Evolutionary conservation across 2,329 filamentous ascomycete genomes (phyloP), one percentile per base, ranked within the genome.

Genomic region (Aureobasidium sp.): DNA sequence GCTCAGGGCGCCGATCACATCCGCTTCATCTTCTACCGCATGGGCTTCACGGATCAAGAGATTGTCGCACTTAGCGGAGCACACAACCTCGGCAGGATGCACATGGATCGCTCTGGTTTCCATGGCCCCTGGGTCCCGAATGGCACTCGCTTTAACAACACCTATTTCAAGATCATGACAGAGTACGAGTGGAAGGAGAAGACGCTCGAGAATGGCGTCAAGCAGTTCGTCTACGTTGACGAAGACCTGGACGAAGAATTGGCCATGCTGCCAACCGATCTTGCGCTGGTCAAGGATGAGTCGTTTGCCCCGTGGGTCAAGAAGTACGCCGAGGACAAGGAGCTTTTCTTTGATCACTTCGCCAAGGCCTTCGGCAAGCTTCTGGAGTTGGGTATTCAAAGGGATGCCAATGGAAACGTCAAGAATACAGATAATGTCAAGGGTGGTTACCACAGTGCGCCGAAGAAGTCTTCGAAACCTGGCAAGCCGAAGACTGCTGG

Each of bases 221-320:
- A 76, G 61, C 83, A 87, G 73, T 87, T 84, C 70, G 79, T 81
- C 48, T 83, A 84, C 67, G 79, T 80, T 52, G 83, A 86, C 64
- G 81, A 84, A 51, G 81, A 86, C 66, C 73, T 72, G 6, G 79
- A 80, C 48, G 80, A 81, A 63, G 81, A 82, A 62, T 73, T 87
- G 46, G 87, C 87, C 85, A 87, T 87, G 85, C 69, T 87, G 69
- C 84, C 84, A 0, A 86, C 84, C 2, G 84, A 87, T 69, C 80
- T 87, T 68, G 80, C 84, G 5, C 75, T 87, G 42, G 72, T 81
- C 4, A 75, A 77, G 1, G 84, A 87, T 65, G 70, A 76, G 2
- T 69, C 66, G 6, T 87, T 87, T 69, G 70, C 75, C 20, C 73
- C 74, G 7, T 87, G 81, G 79, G 84, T 87, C 13, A 76, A 84